Evolutionary conservation across 2,329 filamentous ascomycete species (phyloP).

Genomic region (Leptographium wingfieldii): DNA sequence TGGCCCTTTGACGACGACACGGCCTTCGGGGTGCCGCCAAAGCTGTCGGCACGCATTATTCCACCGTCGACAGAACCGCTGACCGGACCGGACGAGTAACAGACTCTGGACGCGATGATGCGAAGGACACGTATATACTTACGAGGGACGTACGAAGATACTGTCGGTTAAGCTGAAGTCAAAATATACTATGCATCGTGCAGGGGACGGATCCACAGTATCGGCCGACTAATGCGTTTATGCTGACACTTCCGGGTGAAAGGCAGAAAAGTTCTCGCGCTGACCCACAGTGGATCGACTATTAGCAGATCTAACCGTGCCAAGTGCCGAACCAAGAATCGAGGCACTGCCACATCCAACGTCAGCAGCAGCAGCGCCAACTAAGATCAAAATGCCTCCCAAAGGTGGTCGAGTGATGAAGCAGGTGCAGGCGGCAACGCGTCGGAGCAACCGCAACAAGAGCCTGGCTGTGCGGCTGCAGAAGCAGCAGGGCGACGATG

Average conservation of each 20-base stretch:
- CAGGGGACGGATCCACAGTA: background rate
- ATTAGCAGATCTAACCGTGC: background rate
- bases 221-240: background rate
- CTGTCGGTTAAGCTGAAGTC: background rate
- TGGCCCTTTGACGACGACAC: slow-evolving; percentile 15
- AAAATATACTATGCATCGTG: background rate
- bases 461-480: background rate
- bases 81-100: slow-evolving; percentile 8
- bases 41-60: slow-evolving; percentile 15
- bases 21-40: slow-evolving; percentile 9
- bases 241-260: background rate
- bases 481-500: background rate
- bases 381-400: background rate
- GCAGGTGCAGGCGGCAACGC: slow-evolving; percentile 3
- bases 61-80: slow-evolving; percentile 10
- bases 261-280: background rate
- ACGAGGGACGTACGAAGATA: too few relatives aligned
- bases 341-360: background rate
- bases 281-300: background rate
- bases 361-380: background rate
- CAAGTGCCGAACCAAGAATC: background rate
- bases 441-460: slow-evolving; percentile 1
- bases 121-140: background rate
- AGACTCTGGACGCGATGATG: background rate
- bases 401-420: slow-evolving; percentile 1